Evolutionary conservation across 495 filamentous ascomycete genomes (phyloP).

Genomic region (Diplogelasinospora grovesii): DNA sequence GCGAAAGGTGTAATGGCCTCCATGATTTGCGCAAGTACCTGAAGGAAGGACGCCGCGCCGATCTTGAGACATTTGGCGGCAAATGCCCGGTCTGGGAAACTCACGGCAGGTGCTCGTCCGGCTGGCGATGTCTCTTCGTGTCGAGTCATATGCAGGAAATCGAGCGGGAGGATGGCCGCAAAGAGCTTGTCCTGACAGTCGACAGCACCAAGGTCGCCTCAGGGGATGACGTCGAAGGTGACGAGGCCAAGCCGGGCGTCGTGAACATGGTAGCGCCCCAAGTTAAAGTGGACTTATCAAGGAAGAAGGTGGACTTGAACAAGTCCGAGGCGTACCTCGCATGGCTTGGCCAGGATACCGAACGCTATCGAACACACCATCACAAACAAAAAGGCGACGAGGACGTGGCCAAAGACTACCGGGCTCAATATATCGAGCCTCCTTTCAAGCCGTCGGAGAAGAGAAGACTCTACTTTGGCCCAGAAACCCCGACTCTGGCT

Average conservation of each 20-base stretch:
- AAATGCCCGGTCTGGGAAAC: constrained; percentile 75
- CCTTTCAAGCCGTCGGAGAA: constrained; percentile 90
- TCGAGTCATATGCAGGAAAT: constrained; percentile 73
- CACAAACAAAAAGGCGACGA: constrained; percentile 37
- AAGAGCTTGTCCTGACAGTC: constrained; percentile 66
- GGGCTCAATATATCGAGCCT: constrained; percentile 73
- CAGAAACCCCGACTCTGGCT: constrained; percentile 84
- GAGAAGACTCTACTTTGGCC: constrained; percentile 82
- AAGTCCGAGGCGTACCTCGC: constrained; percentile 69
- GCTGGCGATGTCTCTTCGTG: constrained; percentile 91
- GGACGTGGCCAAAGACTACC: constrained; percentile 56
- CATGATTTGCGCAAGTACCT: constrained; percentile 84
- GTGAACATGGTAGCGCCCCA: constrained; percentile 64
- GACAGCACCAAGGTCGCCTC: constrained; percentile 13
- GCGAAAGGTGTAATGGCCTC: constrained; percentile 66
- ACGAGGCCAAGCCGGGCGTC: constrained; percentile 43
- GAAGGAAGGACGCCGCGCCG: constrained; percentile 69
- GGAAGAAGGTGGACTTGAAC: constrained; percentile 55
- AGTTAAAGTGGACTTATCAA: constrained; percentile 62
- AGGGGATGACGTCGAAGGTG: constrained; percentile 18
- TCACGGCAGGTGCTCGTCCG: constrained; percentile 66
- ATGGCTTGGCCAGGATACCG: constrained; percentile 61
- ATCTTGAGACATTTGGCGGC: constrained; percentile 66
- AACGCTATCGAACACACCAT: constrained; percentile 45
- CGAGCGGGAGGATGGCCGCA: constrained; percentile 64